Evolutionary conservation across 345 rosid genomes (phyloP).

Genomic region (Trapa incisa): DNA sequence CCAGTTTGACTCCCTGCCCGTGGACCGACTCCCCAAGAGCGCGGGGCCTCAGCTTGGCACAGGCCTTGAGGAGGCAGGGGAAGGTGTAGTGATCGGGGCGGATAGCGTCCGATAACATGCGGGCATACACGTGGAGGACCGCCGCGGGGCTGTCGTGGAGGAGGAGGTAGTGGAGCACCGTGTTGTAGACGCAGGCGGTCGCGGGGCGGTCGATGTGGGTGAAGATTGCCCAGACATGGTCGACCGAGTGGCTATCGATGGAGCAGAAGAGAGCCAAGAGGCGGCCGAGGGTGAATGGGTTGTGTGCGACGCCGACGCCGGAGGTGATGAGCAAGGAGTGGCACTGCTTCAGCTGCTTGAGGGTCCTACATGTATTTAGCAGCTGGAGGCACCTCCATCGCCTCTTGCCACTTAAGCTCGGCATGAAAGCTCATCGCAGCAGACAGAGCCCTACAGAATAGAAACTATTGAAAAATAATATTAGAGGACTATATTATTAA

Average conservation of each 20-base stretch:
- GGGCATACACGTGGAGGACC: slow-evolving; percentile 14
- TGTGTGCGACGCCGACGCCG: slow-evolving; percentile 29
- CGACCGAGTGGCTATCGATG: slow-evolving; percentile 19
- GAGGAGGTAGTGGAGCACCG: slow-evolving; percentile 33
- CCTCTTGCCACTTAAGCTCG: slow-evolving; percentile 1
- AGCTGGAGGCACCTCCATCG: slow-evolving; percentile 24
- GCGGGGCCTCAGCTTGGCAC: slow-evolving; percentile 21
- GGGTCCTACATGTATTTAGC: slow-evolving; percentile 30
- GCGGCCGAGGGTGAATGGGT: slow-evolving; percentile 32
- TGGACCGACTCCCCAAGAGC: slow-evolving; percentile 25
- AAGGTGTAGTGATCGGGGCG: slow-evolving; percentile 35
- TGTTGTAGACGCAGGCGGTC: slow-evolving; percentile 40
- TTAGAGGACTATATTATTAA: too few species aligned
- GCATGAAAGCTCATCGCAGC: background rate
- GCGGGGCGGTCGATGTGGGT: slow-evolving; percentile 29
- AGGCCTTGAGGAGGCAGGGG: slow-evolving; percentile 33
- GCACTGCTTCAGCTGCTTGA: slow-evolving; percentile 36
- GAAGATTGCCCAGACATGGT: slow-evolving; percentile 29
- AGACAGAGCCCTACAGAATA: too few species aligned
- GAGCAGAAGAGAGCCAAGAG: slow-evolving; percentile 33
- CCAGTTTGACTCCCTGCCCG: slow-evolving; percentile 27
- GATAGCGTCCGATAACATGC: slow-evolving; percentile 17
- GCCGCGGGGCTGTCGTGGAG: slow-evolving; percentile 14
- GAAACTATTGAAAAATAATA: too few species aligned
- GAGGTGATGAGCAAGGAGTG: slow-evolving; percentile 27